These are phyloP conservation scores for Candida corydali DNA, from an alignment of 805 yeast genomes.

Conservation along the genomic window DNA sequence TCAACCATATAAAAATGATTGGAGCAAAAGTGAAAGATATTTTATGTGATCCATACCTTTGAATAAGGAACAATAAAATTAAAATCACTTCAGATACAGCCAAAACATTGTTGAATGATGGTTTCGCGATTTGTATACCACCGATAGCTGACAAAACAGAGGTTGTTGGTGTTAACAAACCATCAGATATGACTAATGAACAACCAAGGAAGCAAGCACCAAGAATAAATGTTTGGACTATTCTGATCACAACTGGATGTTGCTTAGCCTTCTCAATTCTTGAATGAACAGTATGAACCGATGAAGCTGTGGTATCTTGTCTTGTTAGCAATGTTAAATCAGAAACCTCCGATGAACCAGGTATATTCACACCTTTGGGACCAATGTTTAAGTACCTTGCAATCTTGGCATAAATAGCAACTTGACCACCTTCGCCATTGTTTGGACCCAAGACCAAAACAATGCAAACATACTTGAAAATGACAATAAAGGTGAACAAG, in stretches of 20 bases:
- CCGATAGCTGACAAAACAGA: constrained; percentile 55
- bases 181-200: constrained; percentile 55
- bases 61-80: constrained; percentile 41
- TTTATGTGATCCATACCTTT: constrained; percentile 47
- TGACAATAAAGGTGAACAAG: constrained; percentile 49
- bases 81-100: constrained; percentile 49
- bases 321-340: constrained; percentile 28
- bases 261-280: constrained; percentile 15
- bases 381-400: constrained; percentile 47
- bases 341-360: constrained; percentile 31
- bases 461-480: constrained; percentile 46
- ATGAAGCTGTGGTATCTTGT: constrained; percentile 33
- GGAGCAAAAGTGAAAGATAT: constrained; percentile 53
- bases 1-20: constrained; percentile 48
- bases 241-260: constrained; percentile 21
- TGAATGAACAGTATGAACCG: constrained; percentile 12
- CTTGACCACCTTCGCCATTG: constrained; percentile 61
- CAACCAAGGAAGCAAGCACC: constrained; percentile 48
- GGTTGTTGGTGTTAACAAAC: constrained; percentile 60
- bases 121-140: constrained; percentile 52
- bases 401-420: constrained; percentile 58
- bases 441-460: constrained; percentile 51
- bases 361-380: constrained; percentile 41
- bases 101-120: constrained; percentile 40
- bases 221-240: constrained; percentile 30